phyloP scores from a whole-genome alignment of 2,329 filamentous ascomycete genomes.

The Botrytis hyacinthi region DNA sequence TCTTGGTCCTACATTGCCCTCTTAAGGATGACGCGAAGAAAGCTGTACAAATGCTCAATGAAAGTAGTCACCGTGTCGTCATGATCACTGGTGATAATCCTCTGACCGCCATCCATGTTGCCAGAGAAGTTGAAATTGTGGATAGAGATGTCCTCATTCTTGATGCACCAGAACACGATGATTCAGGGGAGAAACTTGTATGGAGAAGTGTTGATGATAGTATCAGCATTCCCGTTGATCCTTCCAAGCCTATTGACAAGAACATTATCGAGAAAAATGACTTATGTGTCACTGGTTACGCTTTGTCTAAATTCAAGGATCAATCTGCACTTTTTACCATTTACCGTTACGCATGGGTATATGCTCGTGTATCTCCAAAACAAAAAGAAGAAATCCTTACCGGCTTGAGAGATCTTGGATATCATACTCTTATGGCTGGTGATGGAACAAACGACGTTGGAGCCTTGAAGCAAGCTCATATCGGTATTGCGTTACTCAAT shows the following conservation, averaged over 20 bases:
- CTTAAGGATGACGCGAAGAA: constrained; percentile 95
- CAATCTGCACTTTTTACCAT: constrained; percentile 74
- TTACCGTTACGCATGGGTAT: constrained; percentile 91
- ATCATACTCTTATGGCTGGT: constrained; percentile 98
- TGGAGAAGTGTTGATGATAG: constrained; percentile 97
- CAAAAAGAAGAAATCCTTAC: constrained; percentile 99
- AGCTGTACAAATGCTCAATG: constrained; percentile 93
- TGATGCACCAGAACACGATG: constrained; percentile 89
- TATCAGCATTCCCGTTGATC: constrained; percentile 80
- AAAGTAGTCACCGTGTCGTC: constrained; percentile 96
- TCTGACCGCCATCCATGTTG: constrained; percentile 92
- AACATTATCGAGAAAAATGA: constrained; percentile 84
- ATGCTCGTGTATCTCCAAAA: constrained; percentile 95
- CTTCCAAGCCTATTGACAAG: constrained; percentile 73
- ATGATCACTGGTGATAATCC: constrained; percentile 99
- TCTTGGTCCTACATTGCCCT: constrained; percentile 91
- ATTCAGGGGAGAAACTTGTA: constrained; percentile 74
- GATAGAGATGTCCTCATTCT: constrained; percentile 93
- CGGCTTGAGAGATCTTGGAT: constrained; percentile 92
- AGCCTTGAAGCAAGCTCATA: constrained; percentile 95
- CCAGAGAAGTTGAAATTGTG: constrained; percentile 93
- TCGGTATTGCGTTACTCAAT: constrained; percentile 93
- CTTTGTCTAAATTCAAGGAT: constrained; percentile 81
- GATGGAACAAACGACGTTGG: constrained; percentile 98
- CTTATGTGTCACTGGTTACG: constrained; percentile 93